Conservation (phyloP, 305 asterid genomes). For the Fraxinus floribunda region DNA sequence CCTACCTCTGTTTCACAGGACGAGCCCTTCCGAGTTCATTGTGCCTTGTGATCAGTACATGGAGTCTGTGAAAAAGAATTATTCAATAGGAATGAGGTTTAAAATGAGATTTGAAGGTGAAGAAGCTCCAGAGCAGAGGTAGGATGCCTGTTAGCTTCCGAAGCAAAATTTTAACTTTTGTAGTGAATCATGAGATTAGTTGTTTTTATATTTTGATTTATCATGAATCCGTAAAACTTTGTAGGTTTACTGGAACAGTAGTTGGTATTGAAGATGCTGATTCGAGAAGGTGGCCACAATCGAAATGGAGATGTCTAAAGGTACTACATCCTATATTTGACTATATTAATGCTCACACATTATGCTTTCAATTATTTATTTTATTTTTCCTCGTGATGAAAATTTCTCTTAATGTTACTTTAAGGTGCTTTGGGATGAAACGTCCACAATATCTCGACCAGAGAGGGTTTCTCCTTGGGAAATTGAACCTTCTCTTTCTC, state of each 20-base stretch:
- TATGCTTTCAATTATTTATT: background rate
- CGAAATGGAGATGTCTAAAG: conserved; percentile 95
- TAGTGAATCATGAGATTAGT: background rate
- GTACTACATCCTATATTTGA: conserved; percentile 32
- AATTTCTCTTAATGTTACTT: conserved; percentile 9
- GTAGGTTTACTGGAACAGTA: conserved; percentile 87
- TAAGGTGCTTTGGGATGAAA: conserved; percentile 94
- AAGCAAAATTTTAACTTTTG: background rate
- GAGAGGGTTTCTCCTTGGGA: conserved; percentile 99
- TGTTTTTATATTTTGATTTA: background rate
- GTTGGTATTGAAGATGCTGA: conserved; percentile 83
- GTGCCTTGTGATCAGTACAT: conserved; percentile 79
- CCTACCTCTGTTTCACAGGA: conserved; percentile 45
- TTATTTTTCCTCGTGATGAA: conserved; percentile 1
- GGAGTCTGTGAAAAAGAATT: conserved; percentile 73
- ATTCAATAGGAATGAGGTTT: conserved; percentile 88
- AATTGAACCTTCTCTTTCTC: conserved; percentile 73
- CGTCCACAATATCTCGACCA: conserved; percentile 66
- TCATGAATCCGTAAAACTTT: conserved; percentile 8
- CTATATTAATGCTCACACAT: background rate
- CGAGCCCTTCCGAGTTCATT: conserved; percentile 89
- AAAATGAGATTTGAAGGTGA: conserved; percentile 99
- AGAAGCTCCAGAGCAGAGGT: conserved; percentile 99
- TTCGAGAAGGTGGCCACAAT: conserved; percentile 69
- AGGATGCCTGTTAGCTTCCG: conserved; percentile 7